phyloP scores from a whole-genome alignment of 257 asterid genomes.

The Forsythia suspensa region DNA sequence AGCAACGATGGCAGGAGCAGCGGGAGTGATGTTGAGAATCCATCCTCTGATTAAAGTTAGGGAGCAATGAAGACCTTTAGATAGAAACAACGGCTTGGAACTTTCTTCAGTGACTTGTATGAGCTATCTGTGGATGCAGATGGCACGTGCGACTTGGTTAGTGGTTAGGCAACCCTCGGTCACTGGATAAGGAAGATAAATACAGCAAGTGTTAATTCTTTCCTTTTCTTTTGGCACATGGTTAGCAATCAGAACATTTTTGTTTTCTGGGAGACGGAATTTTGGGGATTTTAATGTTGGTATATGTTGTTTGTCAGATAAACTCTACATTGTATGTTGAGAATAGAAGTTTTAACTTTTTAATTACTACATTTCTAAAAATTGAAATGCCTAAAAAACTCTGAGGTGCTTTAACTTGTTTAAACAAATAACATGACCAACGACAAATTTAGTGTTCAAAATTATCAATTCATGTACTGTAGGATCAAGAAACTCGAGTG shows the following conservation, averaged over 20 bases:
- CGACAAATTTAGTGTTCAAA: not conserved
- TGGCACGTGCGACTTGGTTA: not conserved
- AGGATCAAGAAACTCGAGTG: not conserved
- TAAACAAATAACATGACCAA: too few relatives aligned
- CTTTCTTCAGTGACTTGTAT: not conserved
- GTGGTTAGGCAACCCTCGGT: not conserved
- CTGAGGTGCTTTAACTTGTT: not conserved
- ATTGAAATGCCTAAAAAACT: not conserved
- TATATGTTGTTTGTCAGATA: not conserved
- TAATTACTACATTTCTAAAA: not conserved
- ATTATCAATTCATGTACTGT: too few relatives aligned
- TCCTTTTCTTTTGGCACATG: too few relatives aligned
- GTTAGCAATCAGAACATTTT: too few relatives aligned
- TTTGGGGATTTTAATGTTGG: not conserved
- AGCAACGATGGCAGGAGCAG: slow-evolving; percentile 34
- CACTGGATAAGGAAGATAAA: not conserved
- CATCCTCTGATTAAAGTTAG: slow-evolving; percentile 43
- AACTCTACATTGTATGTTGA: not conserved
- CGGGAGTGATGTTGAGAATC: slow-evolving; percentile 59
- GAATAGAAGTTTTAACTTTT: not conserved
- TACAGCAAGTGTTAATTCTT: too few relatives aligned
- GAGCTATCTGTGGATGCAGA: not conserved
- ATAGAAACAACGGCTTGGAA: not conserved
- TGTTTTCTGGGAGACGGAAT: not conserved
- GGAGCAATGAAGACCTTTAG: slow-evolving; percentile 7